Evolutionary conservation across 2,329 filamentous ascomycete species (phyloP).

Genomic region (Cadophora sp.): DNA sequence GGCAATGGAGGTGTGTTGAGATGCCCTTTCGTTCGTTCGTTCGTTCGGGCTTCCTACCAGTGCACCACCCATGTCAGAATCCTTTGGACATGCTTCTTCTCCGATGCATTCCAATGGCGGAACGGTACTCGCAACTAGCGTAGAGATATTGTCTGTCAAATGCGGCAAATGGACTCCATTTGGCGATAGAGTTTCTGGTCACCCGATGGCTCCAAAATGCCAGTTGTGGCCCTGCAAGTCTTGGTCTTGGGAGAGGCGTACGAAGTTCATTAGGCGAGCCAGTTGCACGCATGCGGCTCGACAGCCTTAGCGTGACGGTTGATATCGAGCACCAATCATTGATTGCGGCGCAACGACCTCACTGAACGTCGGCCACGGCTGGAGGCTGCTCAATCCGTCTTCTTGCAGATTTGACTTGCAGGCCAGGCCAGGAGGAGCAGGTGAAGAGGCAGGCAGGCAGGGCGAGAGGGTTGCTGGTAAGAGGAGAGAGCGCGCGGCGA

Average conservation of each 20-base stretch:
- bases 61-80: not conserved
- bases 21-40: slow-evolving; percentile 3
- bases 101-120: not conserved
- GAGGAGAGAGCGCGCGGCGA: not conserved
- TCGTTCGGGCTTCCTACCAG: not conserved
- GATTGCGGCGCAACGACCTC: slow-evolving; percentile 6
- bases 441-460: slow-evolving; percentile 8
- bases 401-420: slow-evolving; percentile 16
- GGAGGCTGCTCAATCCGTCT: slow-evolving; percentile 15
- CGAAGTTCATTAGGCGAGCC: not conserved
- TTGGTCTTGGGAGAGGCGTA: not conserved
- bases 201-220: not conserved
- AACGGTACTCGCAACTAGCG: slow-evolving; percentile 1
- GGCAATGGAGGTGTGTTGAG: not conserved
- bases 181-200: slow-evolving; percentile 11
- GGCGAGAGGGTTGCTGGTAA: not conserved
- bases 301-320: not conserved
- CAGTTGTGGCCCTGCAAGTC: slow-evolving; percentile 7
- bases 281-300: slow-evolving; percentile 3
- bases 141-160: not conserved
- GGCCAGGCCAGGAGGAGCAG: slow-evolving; percentile 11
- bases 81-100: slow-evolving; percentile 1
- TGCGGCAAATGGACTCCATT: not conserved
- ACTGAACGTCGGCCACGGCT: not conserved
- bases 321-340: slow-evolving; percentile 6